phyloP scores from a whole-genome alignment of 306 rosid species.

The Luffa aegyptiaca region DNA sequence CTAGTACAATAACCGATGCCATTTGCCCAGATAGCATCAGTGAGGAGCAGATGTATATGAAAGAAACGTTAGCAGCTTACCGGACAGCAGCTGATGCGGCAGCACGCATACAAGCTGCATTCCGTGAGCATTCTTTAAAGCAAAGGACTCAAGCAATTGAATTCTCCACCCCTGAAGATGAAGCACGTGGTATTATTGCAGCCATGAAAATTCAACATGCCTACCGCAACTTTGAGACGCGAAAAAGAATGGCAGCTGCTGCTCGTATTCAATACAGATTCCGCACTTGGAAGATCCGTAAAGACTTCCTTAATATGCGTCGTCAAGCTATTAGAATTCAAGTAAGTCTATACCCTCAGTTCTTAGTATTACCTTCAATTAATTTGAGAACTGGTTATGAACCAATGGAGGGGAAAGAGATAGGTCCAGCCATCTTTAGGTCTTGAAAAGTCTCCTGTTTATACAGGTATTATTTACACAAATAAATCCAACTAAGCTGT shows the following conservation, averaged over 20 bases:
- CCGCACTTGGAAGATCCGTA: conserved; percentile 83
- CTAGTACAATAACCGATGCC: conserved; percentile 22
- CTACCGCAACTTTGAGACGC: conserved; percentile 53
- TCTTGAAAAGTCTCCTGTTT: background rate
- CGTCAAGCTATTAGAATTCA: conserved; percentile 79
- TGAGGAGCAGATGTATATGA: conserved; percentile 63
- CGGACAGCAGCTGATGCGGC: conserved; percentile 93
- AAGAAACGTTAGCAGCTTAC: conserved; percentile 74
- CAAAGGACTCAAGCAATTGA: conserved; percentile 36
- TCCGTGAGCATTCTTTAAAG: conserved; percentile 67
- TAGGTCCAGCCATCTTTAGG: background rate
- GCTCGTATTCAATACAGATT: conserved; percentile 73
- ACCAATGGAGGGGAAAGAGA: background rate
- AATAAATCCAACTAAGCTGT: background rate
- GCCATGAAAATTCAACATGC: conserved; percentile 98
- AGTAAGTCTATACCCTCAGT: conserved; percentile 35
- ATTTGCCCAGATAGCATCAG: conserved; percentile 39
- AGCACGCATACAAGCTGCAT: conserved; percentile 78
- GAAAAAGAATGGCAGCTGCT: conserved; percentile 61
- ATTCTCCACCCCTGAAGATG: conserved; percentile 48
- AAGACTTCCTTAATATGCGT: conserved; percentile 65
- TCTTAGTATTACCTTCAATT: background rate
- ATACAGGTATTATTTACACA: background rate
- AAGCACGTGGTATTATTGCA: conserved; percentile 73
- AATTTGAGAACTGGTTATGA: background rate